A percentile compares a stretch with the other conserved stretches of the same genome.
These are phyloP conservation scores for Trichoderma citrinoviride DNA, from an alignment of 2,329 filamentous ascomycete species.

Conservation along the genomic window DNA sequence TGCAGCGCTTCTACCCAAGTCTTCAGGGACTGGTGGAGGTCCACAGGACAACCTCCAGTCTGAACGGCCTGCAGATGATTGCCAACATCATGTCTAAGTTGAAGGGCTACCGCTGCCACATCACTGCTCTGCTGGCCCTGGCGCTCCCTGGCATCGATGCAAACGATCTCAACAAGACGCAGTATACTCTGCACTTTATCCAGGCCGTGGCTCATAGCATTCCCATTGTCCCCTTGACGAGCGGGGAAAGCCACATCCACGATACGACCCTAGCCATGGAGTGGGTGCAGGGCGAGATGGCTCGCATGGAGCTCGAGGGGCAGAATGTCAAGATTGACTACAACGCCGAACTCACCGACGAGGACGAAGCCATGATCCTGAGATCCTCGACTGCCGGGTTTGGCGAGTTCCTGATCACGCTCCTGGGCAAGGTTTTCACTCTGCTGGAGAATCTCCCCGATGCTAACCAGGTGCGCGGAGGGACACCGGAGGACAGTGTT, in stretches of 20 bases:
- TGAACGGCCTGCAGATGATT: conserved; percentile 88
- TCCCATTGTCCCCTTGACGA: conserved; percentile 73
- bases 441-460: conserved; percentile 94
- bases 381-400: conserved; percentile 93
- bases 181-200: conserved; percentile 91
- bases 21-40: conserved; percentile 96
- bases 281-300: conserved; percentile 94
- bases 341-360: conserved; percentile 72
- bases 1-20: conserved; percentile 95
- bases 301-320: conserved; percentile 85
- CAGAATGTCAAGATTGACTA: conserved; percentile 86
- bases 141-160: conserved; percentile 94
- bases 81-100: conserved; percentile 87
- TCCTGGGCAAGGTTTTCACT: conserved; percentile 92
- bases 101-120: conserved; percentile 94
- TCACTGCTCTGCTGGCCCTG: conserved; percentile 89
- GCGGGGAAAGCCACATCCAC: conserved; percentile 62
- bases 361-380: conserved; percentile 82
- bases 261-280: conserved; percentile 77
- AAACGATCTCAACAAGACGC: conserved; percentile 94
- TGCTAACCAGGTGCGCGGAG: conserved; percentile 79
- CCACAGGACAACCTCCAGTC: conserved; percentile 89
- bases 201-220: conserved; percentile 96
- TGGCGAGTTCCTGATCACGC: conserved; percentile 84
- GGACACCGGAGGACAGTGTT: conserved; percentile 93